phyloP scores from a whole-genome alignment of 345 rosid genomes.

The Erucastrum elatum region DNA sequence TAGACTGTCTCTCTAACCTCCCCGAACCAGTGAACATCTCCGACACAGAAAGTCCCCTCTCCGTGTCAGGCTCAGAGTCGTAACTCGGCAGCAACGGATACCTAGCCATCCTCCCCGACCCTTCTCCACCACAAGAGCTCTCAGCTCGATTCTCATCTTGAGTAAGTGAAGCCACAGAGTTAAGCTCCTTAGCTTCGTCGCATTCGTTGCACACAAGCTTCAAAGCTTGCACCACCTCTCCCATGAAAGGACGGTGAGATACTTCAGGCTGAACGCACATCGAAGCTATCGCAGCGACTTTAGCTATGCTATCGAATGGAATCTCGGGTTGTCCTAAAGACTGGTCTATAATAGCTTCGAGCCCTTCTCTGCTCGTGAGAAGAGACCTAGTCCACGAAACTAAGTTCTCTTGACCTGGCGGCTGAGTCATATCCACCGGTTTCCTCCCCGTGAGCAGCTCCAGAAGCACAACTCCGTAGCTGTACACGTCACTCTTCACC shows the following conservation, averaged over 20 bases:
- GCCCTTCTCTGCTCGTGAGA: constrained; percentile 75
- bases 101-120: constrained; percentile 45
- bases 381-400: constrained; percentile 88
- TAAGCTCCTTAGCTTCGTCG: constrained; percentile 69
- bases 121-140: constrained; percentile 39
- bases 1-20: constrained; percentile 52
- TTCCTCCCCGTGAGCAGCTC: constrained; percentile 90
- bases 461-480: constrained; percentile 97
- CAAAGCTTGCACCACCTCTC: constrained; percentile 96
- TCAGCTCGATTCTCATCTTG: constrained; percentile 50
- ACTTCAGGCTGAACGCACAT: constrained; percentile 98
- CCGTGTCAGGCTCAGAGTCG: constrained; percentile 60
- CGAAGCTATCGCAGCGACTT: constrained; percentile 92
- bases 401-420: constrained; percentile 86
- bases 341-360: constrained; percentile 63
- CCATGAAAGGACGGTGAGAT: constrained; percentile 48
- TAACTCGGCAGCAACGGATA: constrained; percentile 52
- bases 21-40: constrained; percentile 53
- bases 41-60: constrained; percentile 59
- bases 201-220: constrained; percentile 87
- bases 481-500: constrained; percentile 97
- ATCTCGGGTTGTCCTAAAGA: constrained; percentile 60
- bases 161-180: constrained; percentile 51
- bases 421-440: constrained; percentile 92
- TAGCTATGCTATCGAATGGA: constrained; percentile 76